These are phyloP conservation scores for Nemania serpens DNA, from an alignment of 2,329 filamentous ascomycete genomes.

Conservation along the genomic window DNA sequence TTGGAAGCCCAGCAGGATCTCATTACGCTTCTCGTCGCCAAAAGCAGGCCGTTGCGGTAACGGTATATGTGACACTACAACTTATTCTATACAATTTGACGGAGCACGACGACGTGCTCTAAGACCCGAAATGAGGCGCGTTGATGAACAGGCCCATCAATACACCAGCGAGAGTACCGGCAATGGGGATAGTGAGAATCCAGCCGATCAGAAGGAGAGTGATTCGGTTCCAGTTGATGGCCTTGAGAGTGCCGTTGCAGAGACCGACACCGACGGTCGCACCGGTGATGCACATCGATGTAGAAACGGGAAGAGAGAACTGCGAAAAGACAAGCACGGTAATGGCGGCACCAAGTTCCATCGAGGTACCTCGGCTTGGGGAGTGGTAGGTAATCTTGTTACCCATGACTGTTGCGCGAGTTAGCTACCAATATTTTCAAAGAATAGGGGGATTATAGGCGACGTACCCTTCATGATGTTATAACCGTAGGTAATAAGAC, in stretches of 20 bases:
- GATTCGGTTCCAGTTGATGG: slow-evolving; percentile 78
- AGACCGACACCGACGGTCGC: slow-evolving; percentile 79
- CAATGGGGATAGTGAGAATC: slow-evolving; percentile 68
- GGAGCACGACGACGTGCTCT: background rate
- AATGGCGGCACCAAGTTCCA: slow-evolving; percentile 80
- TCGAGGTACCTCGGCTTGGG: slow-evolving; percentile 59
- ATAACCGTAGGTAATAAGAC: slow-evolving; percentile 76
- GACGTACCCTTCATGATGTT: slow-evolving; percentile 78
- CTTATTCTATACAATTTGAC: too few relatives aligned
- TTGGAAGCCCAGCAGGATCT: background rate
- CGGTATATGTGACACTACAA: background rate
- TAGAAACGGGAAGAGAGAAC: slow-evolving; percentile 75
- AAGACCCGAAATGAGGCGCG: slow-evolving; percentile 57
- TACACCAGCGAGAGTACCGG: slow-evolving; percentile 58
- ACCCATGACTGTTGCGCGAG: slow-evolving; percentile 60
- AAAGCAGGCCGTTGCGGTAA: background rate
- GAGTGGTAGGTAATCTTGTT: slow-evolving; percentile 54
- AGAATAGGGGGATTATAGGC: background rate
- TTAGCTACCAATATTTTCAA: slow-evolving; percentile 28
- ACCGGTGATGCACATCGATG: slow-evolving; percentile 79
- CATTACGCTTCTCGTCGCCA: background rate
- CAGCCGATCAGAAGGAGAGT: slow-evolving; percentile 69
- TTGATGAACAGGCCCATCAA: slow-evolving; percentile 59
- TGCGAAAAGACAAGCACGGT: slow-evolving; percentile 78
- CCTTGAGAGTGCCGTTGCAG: slow-evolving; percentile 72